These are phyloP conservation scores for Leucocoprinus birnbaumii DNA, from an alignment of 768 basidiomycete genomes.

Conservation along the genomic window DNA sequence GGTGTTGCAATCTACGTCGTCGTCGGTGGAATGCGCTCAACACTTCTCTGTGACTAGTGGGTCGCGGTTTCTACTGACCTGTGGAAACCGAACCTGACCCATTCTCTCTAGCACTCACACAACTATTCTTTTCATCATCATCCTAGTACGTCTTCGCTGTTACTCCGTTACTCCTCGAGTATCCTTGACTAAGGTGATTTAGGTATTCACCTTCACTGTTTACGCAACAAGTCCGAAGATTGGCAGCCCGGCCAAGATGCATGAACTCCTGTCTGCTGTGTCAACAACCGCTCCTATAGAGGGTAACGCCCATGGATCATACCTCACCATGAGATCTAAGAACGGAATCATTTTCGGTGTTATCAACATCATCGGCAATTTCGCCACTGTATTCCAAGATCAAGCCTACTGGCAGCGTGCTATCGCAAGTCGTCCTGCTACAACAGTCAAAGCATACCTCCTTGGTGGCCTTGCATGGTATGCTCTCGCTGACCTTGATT, in stretches of 20 bases:
- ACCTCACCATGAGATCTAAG: slow-evolving; percentile 78
- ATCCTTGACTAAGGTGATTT: not conserved
- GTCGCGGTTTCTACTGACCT: slow-evolving; percentile 21
- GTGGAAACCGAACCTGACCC: not conserved
- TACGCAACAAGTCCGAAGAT: slow-evolving; percentile 80
- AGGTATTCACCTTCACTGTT: slow-evolving; percentile 67
- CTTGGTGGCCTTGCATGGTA: slow-evolving; percentile 88
- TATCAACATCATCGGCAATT: slow-evolving; percentile 87
- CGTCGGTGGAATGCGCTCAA: slow-evolving; percentile 84
- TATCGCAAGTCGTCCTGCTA: slow-evolving; percentile 80
- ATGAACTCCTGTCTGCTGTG: slow-evolving; percentile 67
- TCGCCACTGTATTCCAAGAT: slow-evolving; percentile 53
- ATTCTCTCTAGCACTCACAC: slow-evolving; percentile 69
- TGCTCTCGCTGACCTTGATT: slow-evolving; percentile 12
- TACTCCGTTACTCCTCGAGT: no score
- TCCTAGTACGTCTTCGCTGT: slow-evolving; percentile 44
- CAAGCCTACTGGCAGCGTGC: slow-evolving; percentile 93
- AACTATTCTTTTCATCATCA: slow-evolving; percentile 81
- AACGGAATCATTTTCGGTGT: slow-evolving; percentile 81
- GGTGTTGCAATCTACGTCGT: slow-evolving; percentile 89
- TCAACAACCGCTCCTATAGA: slow-evolving; percentile 55
- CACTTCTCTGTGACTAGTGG: slow-evolving; percentile 82
- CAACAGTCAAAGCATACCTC: slow-evolving; percentile 89
- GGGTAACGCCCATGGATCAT: slow-evolving; percentile 85
- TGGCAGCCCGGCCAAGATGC: slow-evolving; percentile 76